Evolutionary conservation across 2,329 filamentous ascomycete genomes (phyloP), one percentile per base, ranked within the genome.

Genomic region (Tolypocladium nubicola): DNA sequence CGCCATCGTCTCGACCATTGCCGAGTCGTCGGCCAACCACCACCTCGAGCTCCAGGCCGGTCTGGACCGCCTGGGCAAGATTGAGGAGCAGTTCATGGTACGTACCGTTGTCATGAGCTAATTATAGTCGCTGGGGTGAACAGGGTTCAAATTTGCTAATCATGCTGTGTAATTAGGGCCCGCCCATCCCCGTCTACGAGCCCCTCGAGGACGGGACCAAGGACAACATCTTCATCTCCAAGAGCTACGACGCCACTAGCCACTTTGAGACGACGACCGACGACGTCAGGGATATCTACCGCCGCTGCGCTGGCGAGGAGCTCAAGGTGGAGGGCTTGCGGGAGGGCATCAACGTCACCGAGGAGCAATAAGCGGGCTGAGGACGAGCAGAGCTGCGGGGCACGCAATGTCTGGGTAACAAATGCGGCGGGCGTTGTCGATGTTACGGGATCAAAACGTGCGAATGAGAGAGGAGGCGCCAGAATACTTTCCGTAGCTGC

Each of bases 11-110:
- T 96, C 91, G 53, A 99, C 94, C 59, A 97, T 99, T 69, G 90
- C 94, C 62, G 95, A 99, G 80, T 87, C 86, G 50, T 78, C 86
- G 60, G 86, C 89, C 63, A 97, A 99, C 82, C 92, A 96, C 76
- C 94, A 99, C 75, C 80, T 97, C 58, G 94, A 99, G 79, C 86
- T 99, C 49, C 85, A 94, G 75, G 86, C 92, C 37, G 94, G 93
- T 68, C 86, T 97, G 64, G 91, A 97, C 69, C 87, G 93, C 64
- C 86, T 99, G 37, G 94, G 94, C 65, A 84, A 85, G 72, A 94
- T 97, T 62, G 92, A 97, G 77, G 94, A 97, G 82, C 92, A 91
- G 73, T 99, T 97, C 77, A 91, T 96, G 88, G 89, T 84, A 74
- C 64, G 76, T 63, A 21, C 21, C 14, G 40, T 30, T 19, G 26